phyloP scores from a whole-genome alignment of 306 rosid species.

The Vachellia pachyceras region DNA sequence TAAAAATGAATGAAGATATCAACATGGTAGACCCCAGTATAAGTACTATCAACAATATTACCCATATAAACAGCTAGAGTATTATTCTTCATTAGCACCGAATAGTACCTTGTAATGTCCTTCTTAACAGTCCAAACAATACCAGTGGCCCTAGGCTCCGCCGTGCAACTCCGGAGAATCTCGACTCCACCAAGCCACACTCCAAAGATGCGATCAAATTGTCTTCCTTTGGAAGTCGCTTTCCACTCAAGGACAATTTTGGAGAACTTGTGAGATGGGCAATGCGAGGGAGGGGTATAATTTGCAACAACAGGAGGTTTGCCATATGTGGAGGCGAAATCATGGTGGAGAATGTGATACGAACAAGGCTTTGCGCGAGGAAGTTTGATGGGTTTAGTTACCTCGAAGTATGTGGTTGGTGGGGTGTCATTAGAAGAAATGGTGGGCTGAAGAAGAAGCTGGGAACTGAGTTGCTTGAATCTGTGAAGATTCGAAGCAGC shows the following conservation, averaged over 20 bases:
- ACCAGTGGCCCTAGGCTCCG: constrained; percentile 79
- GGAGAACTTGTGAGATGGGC: constrained; percentile 48
- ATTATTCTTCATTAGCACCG: constrained; percentile 61
- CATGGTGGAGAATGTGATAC: constrained; percentile 60
- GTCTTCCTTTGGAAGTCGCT: constrained; percentile 60
- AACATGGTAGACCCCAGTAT: constrained; percentile 52
- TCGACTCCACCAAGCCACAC: constrained; percentile 85
- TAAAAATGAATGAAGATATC: constrained; percentile 36
- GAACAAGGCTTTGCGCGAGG: constrained; percentile 76
- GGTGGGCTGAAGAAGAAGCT: constrained; percentile 33
- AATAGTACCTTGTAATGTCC: constrained; percentile 84
- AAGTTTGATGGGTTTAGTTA: constrained; percentile 66
- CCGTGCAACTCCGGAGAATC: constrained; percentile 88
- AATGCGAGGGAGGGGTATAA: constrained; percentile 58
- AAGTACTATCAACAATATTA: constrained; percentile 61
- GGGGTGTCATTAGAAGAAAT: constrained; percentile 34
- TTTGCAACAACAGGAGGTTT: constrained; percentile 53
- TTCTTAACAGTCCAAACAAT: constrained; percentile 84
- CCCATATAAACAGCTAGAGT: constrained; percentile 81
- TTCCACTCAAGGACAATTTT: constrained; percentile 63
- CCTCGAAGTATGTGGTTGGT: constrained; percentile 74
- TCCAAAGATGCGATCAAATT: constrained; percentile 70
- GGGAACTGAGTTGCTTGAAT: constrained; percentile 45
- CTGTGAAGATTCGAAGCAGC: constrained; percentile 61
- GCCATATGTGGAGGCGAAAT: constrained; percentile 59